Percentiles rank a stretch among this genome's conserved stretches.
These are phyloP conservation scores for Rosa hybrid DNA, from an alignment of 331 rosid species.

Conservation along the genomic window DNA sequence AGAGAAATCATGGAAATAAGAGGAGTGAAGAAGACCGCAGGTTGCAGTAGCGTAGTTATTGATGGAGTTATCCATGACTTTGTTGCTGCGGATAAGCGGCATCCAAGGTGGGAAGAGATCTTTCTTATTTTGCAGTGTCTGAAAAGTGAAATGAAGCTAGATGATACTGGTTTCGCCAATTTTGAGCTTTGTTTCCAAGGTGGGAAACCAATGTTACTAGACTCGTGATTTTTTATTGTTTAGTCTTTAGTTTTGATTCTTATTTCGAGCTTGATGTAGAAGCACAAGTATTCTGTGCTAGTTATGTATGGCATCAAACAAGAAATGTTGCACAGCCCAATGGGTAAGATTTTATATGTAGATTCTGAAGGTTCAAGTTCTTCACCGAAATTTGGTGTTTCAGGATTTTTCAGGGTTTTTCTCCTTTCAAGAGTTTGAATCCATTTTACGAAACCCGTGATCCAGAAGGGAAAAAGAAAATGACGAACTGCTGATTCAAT, in stretches of 20 bases:
- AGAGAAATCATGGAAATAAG: conserved; percentile 49
- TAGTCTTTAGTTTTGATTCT: not conserved
- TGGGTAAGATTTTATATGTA: too few species aligned
- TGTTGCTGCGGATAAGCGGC: conserved; percentile 42
- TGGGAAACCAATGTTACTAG: not conserved
- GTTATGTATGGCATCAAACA: not conserved
- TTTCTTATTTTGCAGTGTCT: conserved; percentile 31
- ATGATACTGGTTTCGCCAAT: conserved; percentile 1
- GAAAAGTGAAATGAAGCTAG: conserved; percentile 38
- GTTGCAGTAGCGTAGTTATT: conserved; percentile 44
- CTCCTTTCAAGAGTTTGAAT: too few species aligned
- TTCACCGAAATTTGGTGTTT: too few species aligned
- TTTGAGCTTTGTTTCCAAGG: not conserved
- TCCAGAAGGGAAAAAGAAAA: not conserved
- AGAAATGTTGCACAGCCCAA: too few species aligned
- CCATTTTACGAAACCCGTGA: not conserved
- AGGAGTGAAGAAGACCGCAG: conserved; percentile 60
- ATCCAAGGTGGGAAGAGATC: conserved; percentile 51
- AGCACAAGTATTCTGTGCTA: not conserved
- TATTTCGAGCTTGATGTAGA: not conserved
- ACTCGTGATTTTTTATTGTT: not conserved
- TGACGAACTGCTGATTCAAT: not conserved
- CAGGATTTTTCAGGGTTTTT: too few species aligned
- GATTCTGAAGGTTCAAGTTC: too few species aligned
- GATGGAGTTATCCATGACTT: conserved; percentile 49